Evolutionary conservation across 805 yeast genomes (phyloP).

Genomic region (Wickerhamomyces chaumierensis): DNA sequence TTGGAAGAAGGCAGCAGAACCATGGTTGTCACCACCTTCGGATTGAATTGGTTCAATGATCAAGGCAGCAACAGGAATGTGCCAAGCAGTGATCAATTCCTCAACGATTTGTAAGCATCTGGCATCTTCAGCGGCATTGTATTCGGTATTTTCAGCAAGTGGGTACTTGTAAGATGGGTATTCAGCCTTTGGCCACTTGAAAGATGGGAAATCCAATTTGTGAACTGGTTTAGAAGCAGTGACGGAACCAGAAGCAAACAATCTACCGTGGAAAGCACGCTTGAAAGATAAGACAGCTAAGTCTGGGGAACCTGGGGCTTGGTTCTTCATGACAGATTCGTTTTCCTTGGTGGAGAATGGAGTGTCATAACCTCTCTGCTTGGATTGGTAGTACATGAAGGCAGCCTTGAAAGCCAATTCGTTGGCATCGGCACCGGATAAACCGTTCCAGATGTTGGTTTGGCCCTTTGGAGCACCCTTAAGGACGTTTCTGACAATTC

Average conservation of each 20-base stretch:
- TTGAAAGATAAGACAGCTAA: slow-evolving; percentile 78
- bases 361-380: slow-evolving; percentile 52
- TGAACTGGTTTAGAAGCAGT: slow-evolving; percentile 94
- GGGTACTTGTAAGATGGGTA: slow-evolving; percentile 84
- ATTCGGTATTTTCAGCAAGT: slow-evolving; percentile 49
- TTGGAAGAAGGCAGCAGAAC: slow-evolving; percentile 67
- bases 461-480: slow-evolving; percentile 74
- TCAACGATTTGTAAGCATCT: slow-evolving; percentile 74
- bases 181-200: slow-evolving; percentile 95
- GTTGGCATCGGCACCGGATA: slow-evolving; percentile 82
- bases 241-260: slow-evolving; percentile 83
- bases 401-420: slow-evolving; percentile 87
- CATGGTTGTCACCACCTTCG: slow-evolving; percentile 90
- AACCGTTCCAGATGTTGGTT: slow-evolving; percentile 64
- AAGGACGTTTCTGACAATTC: slow-evolving; percentile 32
- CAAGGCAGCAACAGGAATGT: slow-evolving; percentile 74
- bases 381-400: slow-evolving; percentile 65
- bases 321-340: slow-evolving; percentile 64
- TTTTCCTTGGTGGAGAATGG: slow-evolving; percentile 61
- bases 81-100: slow-evolving; percentile 53
- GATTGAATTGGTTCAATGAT: slow-evolving; percentile 88
- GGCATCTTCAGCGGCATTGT: slow-evolving; percentile 67
- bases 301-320: slow-evolving; percentile 83
- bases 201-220: slow-evolving; percentile 85
- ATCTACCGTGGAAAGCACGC: slow-evolving; percentile 89